These are phyloP conservation scores for Jaminaea rosea DNA, from an alignment of 1,284 basidiomycete species.

Conservation along the genomic window DNA sequence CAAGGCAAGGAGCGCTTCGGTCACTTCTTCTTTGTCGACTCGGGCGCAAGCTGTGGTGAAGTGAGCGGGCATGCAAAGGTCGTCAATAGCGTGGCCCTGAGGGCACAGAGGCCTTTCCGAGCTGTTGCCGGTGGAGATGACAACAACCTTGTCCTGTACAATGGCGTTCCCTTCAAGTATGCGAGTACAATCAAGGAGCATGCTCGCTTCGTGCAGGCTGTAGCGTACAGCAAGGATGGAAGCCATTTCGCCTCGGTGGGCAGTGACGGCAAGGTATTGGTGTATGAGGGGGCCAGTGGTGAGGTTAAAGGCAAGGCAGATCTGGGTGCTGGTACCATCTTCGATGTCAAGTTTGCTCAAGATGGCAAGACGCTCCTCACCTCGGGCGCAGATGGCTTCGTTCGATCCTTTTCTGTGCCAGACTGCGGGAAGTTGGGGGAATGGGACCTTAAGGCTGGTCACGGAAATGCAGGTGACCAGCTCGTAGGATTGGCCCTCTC, in stretches of 20 bases:
- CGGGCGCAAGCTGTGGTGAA: slow-evolving; percentile 82
- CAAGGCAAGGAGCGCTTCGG: slow-evolving; percentile 70
- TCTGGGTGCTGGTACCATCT: slow-evolving; percentile 43
- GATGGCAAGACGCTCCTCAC: slow-evolving; percentile 68
- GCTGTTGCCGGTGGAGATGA: slow-evolving; percentile 63
- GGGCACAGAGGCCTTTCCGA: slow-evolving; percentile 78
- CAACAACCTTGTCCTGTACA: slow-evolving; percentile 67
- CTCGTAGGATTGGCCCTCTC: slow-evolving; percentile 77
- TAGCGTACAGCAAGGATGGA: slow-evolving; percentile 62
- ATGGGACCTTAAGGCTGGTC: neutral
- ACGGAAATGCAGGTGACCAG: slow-evolving; percentile 52
- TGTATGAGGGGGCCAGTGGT: slow-evolving; percentile 86
- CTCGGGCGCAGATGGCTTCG: slow-evolving; percentile 76
- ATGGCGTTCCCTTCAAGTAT: slow-evolving; percentile 57
- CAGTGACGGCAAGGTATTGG: slow-evolving; percentile 75
- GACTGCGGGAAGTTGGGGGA: slow-evolving; percentile 8
- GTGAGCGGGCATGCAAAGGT: slow-evolving; percentile 88
- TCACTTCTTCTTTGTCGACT: slow-evolving; percentile 48
- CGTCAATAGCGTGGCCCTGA: slow-evolving; percentile 83
- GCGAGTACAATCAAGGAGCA: slow-evolving; percentile 55
- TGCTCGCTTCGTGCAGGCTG: slow-evolving; percentile 86
- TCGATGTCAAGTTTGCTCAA: slow-evolving; percentile 49
- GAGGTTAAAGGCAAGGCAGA: slow-evolving; percentile 53
- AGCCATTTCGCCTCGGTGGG: slow-evolving; percentile 74
- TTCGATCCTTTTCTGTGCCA: slow-evolving; percentile 37